Base-by-base conservation (phyloP, 2,329 filamentous ascomycete genomes). In the Alternaria brassicae region DNA sequence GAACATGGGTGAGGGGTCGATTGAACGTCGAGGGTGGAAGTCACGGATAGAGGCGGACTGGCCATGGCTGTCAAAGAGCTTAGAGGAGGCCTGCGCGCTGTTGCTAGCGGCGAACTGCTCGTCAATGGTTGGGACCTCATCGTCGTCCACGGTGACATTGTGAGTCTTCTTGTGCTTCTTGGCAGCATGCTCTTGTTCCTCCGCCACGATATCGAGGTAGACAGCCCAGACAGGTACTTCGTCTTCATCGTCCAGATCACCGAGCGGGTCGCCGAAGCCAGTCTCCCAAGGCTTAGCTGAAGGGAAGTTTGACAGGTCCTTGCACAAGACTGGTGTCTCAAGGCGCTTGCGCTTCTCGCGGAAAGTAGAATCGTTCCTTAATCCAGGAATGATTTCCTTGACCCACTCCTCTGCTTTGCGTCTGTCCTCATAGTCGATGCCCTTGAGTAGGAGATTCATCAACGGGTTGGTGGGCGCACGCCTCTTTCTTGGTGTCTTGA, bases 1-100 rank as follows among this genome's bases (percentile, higher is more conserved):
- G 59, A 77, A 77, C 69, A 76, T 73, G 12, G 74, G 74, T 3
- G 74, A 76, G 10, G 74, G 71, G 9, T 70, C 63, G 23, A 61
- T 58, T 13, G 72, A 66, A 17, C 72, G 67, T 12, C 75, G 71
- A 19, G 75, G 75, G n/a, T 71, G 67, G 6, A 73, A 52, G 47
- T 75, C 73, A 2, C 52, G 50, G 17, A 62, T 48, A 27, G 72
- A 72, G 10, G 68, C 61, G 0, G 69, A 69, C 7, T 63, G 53
- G 41, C 71, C 69, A 42, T 72, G 60, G 30, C 63, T 70, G 56
- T 74, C 65, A 52, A 68, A 58, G 9, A 69, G 52, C 19, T 58
- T 62, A 9, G 30, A 41, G 0, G 61, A 54, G 6, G 53, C 50
- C 9, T 27, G 54, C 30, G 48, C 34, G 51, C 54, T 39, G 21